These are phyloP conservation scores for Cicer chorassanicum DNA, from an alignment of 306 rosid genomes.

Conservation along the genomic window DNA sequence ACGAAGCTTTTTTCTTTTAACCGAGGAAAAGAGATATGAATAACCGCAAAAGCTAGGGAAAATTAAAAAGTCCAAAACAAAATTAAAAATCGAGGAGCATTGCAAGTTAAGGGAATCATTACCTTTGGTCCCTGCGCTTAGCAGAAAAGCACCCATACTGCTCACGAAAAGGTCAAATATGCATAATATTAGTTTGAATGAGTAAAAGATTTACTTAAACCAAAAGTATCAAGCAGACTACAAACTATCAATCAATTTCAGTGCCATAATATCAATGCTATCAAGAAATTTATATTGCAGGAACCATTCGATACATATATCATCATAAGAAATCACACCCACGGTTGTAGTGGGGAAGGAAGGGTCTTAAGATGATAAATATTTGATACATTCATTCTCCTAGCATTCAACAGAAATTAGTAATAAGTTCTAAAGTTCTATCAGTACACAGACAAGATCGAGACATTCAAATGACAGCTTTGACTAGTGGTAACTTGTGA, in stretches of 20 bases:
- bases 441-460: constrained; percentile 10
- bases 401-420: constrained; percentile 2
- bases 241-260: constrained; percentile 22
- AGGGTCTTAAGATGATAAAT: constrained; percentile 5
- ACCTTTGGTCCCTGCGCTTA: constrained; percentile 97
- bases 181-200: neutral
- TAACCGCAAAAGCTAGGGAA: neutral
- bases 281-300: constrained; percentile 3
- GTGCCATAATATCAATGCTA: constrained; percentile 21
- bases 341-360: neutral
- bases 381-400: neutral
- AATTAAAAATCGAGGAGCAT: neutral
- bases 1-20: constrained; percentile 9
- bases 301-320: constrained; percentile 17
- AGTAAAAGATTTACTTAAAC: neutral
- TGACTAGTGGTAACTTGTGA: constrained; percentile 11
- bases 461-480: constrained; percentile 4
- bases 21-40: neutral
- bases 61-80: neutral
- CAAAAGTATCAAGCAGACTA: constrained; percentile 19
- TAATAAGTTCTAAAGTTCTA: neutral
- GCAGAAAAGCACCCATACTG: constrained; percentile 99
- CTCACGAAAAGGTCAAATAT: constrained; percentile 46
- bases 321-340: constrained; percentile 7
- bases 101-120: constrained; percentile 37